Evolutionary conservation across 2,329 filamentous ascomycete species (phyloP).

Genomic region (Diaporthe eres): DNA sequence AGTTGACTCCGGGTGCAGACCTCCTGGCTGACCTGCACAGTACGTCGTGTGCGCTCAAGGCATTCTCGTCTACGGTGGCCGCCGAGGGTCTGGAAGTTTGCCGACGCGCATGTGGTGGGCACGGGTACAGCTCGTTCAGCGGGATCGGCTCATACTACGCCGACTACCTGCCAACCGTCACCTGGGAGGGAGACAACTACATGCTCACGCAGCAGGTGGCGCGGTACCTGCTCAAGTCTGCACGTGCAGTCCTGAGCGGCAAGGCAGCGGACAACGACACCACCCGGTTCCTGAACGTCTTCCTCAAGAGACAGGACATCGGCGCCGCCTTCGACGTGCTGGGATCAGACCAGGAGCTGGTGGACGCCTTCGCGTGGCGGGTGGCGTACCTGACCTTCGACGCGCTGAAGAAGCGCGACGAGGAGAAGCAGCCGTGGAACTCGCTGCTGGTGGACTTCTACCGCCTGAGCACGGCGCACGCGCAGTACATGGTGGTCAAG

Average conservation of each 20-base stretch:
- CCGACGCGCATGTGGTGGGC: constrained; percentile 81
- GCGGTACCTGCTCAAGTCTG: constrained; percentile 82
- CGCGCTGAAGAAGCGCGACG: constrained; percentile 80
- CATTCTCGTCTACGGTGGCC: constrained; percentile 78
- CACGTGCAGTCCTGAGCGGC: constrained; percentile 76
- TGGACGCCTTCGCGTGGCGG: constrained; percentile 82
- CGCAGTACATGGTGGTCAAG: constrained; percentile 84
- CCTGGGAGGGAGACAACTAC: constrained; percentile 86
- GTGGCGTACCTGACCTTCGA: constrained; percentile 82
- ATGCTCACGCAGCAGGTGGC: constrained; percentile 87
- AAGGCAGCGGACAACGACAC: constrained; percentile 75
- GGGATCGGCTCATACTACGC: constrained; percentile 84
- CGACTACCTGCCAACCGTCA: constrained; percentile 79
- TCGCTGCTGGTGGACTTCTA: constrained; percentile 84
- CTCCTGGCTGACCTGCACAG: constrained; percentile 82
- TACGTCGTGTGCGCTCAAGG: constrained; percentile 82
- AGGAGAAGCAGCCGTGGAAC: constrained; percentile 84
- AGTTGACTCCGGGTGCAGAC: constrained; percentile 75
- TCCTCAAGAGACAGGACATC: constrained; percentile 75
- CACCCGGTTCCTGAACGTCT: constrained; percentile 74
- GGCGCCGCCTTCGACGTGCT: constrained; percentile 83
- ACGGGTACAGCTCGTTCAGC: constrained; percentile 81
- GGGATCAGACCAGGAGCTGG: constrained; percentile 77
- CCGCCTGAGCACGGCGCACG: constrained; percentile 81
- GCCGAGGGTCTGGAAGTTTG: constrained; percentile 83